A percentile compares a stretch with the other conserved stretches of the same genome.
Conservation (phyloP, 176 grass and related monocot genomes). For the Musa beccarii region DNA sequence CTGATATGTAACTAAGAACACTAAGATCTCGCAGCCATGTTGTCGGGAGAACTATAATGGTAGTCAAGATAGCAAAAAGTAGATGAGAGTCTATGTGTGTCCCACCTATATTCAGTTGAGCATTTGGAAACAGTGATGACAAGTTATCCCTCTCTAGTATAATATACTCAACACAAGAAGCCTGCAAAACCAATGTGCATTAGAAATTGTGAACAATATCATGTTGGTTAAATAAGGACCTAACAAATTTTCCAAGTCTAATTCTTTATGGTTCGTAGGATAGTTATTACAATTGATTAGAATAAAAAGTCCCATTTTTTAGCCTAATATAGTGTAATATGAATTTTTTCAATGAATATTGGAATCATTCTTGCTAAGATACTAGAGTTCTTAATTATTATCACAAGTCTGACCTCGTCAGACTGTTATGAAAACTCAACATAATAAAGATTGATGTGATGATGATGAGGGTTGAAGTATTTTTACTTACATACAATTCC, state of each 20-base stretch:
- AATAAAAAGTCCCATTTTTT: too few relatives aligned
- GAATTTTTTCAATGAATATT: too few relatives aligned
- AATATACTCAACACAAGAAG: conserved; percentile 92
- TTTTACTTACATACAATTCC: conserved; percentile 85
- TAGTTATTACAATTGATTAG: too few relatives aligned
- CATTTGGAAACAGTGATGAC: conserved; percentile 74
- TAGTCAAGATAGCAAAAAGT: conserved; percentile 78
- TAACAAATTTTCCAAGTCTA: too few relatives aligned
- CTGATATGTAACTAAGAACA: conserved; percentile 84
- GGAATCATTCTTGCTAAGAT: too few relatives aligned
- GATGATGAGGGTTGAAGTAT: background rate
- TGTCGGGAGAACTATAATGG: conserved; percentile 72
- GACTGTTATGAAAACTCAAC: background rate
- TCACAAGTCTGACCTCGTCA: background rate
- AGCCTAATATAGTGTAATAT: too few relatives aligned
- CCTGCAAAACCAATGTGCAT: conserved; percentile 27
- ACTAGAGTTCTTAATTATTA: too few relatives aligned
- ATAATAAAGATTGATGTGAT: background rate
- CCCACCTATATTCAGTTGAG: conserved; percentile 48
- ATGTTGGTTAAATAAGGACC: too few relatives aligned
- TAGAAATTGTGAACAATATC: background rate
- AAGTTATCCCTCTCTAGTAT: conserved; percentile 91
- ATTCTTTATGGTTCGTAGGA: too few relatives aligned
- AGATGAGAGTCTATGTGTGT: conserved; percentile 48
- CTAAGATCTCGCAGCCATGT: conserved; percentile 92